Evolutionary conservation across 148 eudicot genomes (phyloP), one percentile per base, ranked within the genome.

Genomic region (Pouteria glomerata): DNA sequence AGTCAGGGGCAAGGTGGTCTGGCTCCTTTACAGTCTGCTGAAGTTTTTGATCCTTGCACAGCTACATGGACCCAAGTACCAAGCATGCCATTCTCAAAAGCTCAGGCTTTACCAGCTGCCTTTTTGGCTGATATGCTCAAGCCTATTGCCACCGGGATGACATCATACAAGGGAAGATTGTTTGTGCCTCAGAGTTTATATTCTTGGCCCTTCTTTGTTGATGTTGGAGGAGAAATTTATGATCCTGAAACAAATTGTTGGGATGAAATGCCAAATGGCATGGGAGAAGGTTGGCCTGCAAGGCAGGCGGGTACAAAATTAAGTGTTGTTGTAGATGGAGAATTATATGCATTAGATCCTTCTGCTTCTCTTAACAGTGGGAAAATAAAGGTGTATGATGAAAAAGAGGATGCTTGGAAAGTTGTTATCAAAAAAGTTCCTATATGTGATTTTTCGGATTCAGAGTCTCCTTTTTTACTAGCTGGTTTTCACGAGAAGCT

Each of bases 251-350:
- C 91, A 42, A 82, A 90, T 73, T 81, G 83, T 5, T 96, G 99
- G 99, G 68, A 30, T 24, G 97, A 96, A 82, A 96, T 96, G 97
- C 99, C 99, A 8, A 68, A 19, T 55, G 99, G 99, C 59, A 92
- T 96, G 99, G 97, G 99, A 26, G 99, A 92, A 64, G 96, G 92
- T 58, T 96, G 99, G 99, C 99, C 99, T n/a, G 95, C 99, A 48
- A 90, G 83, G 83, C 99, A 96, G 67, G 99, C 97, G 18, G 99
- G 95, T 52, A 90, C 97, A 18, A 96, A 96, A 69, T 60, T 90
- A 62, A 92, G 96, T 77, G 89, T 80, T 14, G 83, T 86, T 10
- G 96, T 92, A 29, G 92, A 90, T 27, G 95, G 79, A 41, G 92
- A 92, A 35, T 75, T 96, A 58, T 96, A 90, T 31, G 94, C 99